Evolutionary conservation across 805 yeast species (phyloP).

Genomic region (Myxozyma geophila): DNA sequence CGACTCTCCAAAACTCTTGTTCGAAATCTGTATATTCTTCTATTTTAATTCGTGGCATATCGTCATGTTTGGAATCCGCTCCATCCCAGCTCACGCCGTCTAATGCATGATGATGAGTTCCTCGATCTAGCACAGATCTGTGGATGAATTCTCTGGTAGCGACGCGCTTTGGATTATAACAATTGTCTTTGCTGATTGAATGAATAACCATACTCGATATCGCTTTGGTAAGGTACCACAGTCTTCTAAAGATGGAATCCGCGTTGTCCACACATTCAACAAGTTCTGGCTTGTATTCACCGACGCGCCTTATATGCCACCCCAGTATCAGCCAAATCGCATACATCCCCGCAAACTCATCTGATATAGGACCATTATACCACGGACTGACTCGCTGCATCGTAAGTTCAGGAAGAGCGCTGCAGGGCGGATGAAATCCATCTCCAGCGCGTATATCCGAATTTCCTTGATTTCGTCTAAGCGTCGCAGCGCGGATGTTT

Average conservation of each 20-base stretch:
- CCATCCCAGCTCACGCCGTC: neutral
- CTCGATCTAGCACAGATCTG: slow-evolving; percentile 8
- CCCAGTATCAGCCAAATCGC: slow-evolving; percentile 5
- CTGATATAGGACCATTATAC: slow-evolving; percentile 25
- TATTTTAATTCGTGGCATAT: neutral
- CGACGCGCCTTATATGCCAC: neutral
- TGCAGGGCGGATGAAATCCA: neutral
- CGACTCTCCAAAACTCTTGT: slow-evolving; percentile 12
- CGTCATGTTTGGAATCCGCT: neutral
- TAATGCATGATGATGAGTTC: neutral
- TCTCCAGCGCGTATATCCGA: neutral
- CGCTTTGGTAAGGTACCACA: neutral
- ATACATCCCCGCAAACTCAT: slow-evolving; percentile 17
- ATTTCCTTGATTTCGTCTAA: slow-evolving; percentile 2
- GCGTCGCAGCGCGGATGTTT: slow-evolving; percentile 8
- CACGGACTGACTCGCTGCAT: neutral
- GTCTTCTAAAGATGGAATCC: neutral
- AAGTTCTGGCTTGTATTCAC: neutral
- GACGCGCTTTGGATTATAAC: neutral
- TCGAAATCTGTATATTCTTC: slow-evolving; percentile 7
- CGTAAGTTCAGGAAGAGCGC: neutral
- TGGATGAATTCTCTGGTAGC: slow-evolving; percentile 16
- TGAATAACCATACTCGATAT: neutral
- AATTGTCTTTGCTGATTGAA: neutral
- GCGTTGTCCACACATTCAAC: neutral